phyloP scores from a whole-genome alignment of 2,329 filamentous ascomycete species.

The Penicillium frequentans region DNA sequence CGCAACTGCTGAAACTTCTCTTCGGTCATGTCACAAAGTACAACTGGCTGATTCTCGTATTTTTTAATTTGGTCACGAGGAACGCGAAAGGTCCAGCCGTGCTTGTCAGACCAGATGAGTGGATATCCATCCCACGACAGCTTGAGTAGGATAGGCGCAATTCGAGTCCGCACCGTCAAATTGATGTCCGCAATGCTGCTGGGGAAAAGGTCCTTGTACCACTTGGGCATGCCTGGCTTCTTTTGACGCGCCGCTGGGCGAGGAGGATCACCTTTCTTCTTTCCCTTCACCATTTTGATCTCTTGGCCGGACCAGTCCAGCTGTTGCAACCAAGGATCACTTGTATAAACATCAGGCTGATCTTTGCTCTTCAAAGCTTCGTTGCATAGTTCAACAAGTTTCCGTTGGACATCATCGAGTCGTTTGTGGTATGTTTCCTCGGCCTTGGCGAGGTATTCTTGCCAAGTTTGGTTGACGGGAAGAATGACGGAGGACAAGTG shows the following conservation, averaged over 20 bases:
- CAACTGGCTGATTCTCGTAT: conserved; percentile 71
- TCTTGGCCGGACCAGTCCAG: conserved; percentile 96
- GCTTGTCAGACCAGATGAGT: conserved; percentile 86
- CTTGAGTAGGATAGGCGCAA: conserved; percentile 80
- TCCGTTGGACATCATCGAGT: conserved; percentile 73
- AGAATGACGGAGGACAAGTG: conserved; percentile 93
- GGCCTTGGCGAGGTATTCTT: conserved; percentile 77
- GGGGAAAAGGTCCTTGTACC: conserved; percentile 89
- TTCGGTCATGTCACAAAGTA: conserved; percentile 72
- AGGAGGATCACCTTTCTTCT: conserved; percentile 79
- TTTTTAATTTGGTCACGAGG: conserved; percentile 59
- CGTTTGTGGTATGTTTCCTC: conserved; percentile 81
- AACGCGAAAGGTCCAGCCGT: conserved; percentile 91
- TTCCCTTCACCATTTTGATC: conserved; percentile 85
- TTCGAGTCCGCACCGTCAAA: conserved; percentile 80
- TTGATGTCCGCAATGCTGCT: conserved; percentile 66
- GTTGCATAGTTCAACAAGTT: conserved; percentile 71
- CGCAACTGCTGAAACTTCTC: conserved; percentile 67
- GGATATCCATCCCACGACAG: conserved; percentile 88
- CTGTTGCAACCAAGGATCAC: conserved; percentile 88
- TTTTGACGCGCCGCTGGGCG: conserved; percentile 81
- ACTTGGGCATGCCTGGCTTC: conserved; percentile 88
- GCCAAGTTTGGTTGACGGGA: conserved; percentile 85
- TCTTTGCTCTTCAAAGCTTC: conserved; percentile 74
- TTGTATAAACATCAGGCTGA: conserved; percentile 66